Evolutionary conservation across 441 rosid genomes (phyloP).

Genomic region (Brassica hybrid): DNA sequence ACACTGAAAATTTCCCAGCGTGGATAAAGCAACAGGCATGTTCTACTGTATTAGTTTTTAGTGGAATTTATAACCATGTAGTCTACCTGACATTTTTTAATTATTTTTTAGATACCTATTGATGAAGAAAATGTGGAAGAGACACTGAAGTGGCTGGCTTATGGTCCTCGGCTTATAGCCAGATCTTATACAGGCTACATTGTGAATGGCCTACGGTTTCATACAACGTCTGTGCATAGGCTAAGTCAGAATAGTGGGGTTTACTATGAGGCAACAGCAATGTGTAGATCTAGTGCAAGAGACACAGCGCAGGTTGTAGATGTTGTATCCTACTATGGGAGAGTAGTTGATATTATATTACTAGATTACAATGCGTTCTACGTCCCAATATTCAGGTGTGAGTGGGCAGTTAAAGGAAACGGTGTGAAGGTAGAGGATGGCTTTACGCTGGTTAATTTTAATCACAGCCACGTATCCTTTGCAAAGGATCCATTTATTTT

Average conservation of each 20-base stretch:
- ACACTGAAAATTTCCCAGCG: neutral
- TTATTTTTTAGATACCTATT: neutral
- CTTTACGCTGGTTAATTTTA: neutral
- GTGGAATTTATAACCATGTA: neutral
- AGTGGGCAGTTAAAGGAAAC: neutral
- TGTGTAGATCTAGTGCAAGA: neutral
- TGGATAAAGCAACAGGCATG: slow-evolving; percentile 3
- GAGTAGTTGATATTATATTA: neutral
- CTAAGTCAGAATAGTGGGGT: neutral
- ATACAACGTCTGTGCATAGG: neutral
- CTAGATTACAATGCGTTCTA: neutral
- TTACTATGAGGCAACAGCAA: neutral
- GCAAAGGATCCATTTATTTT: neutral
- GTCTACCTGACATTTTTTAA: neutral
- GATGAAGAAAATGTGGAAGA: neutral
- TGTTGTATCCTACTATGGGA: neutral
- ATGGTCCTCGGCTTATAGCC: neutral
- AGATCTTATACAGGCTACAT: neutral
- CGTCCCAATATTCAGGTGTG: neutral
- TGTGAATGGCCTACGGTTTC: neutral
- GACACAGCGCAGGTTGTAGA: neutral
- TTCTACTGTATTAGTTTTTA: neutral
- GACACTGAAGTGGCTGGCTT: neutral
- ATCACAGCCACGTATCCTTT: neutral
- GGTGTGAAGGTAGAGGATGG: neutral